Conservation (phyloP, 441 rosid genomes). For the Omphalea diandra region DNA sequence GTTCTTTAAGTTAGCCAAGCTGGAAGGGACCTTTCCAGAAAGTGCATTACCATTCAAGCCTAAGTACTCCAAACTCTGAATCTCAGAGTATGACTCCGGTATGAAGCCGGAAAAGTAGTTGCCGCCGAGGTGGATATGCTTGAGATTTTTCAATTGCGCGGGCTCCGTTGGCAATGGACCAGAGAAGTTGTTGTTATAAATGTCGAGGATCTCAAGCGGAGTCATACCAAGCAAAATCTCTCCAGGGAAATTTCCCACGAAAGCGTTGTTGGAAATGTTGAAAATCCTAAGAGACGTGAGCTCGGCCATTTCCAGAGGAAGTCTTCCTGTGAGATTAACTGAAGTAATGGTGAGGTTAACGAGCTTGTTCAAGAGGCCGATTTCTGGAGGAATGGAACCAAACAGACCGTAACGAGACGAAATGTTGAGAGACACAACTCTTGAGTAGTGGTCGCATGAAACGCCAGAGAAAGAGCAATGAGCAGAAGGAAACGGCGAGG, state of each 20-base stretch:
- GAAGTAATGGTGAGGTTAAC: constrained; percentile 52
- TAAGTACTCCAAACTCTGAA: constrained; percentile 57
- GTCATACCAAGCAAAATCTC: constrained; percentile 44
- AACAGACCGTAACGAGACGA: constrained; percentile 40
- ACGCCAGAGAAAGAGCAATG: constrained; percentile 55
- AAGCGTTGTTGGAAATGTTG: constrained; percentile 60
- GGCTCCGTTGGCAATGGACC: constrained; percentile 58
- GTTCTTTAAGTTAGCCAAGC: constrained; percentile 57
- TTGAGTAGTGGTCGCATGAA: constrained; percentile 41
- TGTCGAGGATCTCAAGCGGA: constrained; percentile 58
- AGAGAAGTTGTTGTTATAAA: constrained; percentile 66
- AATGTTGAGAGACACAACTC: constrained; percentile 57
- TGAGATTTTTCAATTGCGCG: constrained; percentile 44
- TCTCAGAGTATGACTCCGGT: constrained; percentile 66
- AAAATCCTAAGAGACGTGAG: constrained; percentile 55
- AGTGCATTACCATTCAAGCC: constrained; percentile 61
- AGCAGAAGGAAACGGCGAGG: constrained; percentile 39
- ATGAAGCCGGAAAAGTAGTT: constrained; percentile 70
- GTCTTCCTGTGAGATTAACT: constrained; percentile 47
- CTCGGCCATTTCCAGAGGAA: constrained; percentile 55
- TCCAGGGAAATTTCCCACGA: constrained; percentile 57
- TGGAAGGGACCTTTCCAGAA: constrained; percentile 51
- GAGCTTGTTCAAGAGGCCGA: constrained; percentile 53
- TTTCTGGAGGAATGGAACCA: constrained; percentile 61
- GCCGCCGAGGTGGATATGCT: constrained; percentile 60